Conservation (phyloP, 176 grass and related monocot species). For the Raddia distichophylla region DNA sequence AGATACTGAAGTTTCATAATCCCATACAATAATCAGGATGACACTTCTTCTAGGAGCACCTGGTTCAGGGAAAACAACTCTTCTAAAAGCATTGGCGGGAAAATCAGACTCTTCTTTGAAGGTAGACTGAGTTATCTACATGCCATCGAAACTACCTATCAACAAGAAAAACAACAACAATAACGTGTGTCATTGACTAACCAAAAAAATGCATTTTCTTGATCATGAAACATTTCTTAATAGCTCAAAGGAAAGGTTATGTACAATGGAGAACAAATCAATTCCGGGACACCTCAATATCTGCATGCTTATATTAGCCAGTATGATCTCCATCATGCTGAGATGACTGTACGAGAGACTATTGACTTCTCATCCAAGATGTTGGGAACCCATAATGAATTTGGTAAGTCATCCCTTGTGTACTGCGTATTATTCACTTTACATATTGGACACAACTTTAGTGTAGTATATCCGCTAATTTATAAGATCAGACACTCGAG, state of each 20-base stretch:
- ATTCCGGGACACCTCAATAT: conserved; percentile 57
- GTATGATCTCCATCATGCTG: conserved; percentile 89
- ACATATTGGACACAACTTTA: neutral
- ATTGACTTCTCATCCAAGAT: conserved; percentile 76
- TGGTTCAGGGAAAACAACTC: conserved; percentile 87
- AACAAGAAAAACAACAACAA: neutral
- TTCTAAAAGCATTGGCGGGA: conserved; percentile 78
- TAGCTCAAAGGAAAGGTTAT: conserved; percentile 65
- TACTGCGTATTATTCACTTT: neutral
- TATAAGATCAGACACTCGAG: conserved; percentile 35
- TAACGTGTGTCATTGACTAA: conserved; percentile 18
- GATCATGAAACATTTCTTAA: conserved; percentile 21
- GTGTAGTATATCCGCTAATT: neutral
- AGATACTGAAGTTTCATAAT: conserved; percentile 18
- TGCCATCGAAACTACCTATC: conserved; percentile 18
- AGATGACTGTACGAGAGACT: conserved; percentile 90
- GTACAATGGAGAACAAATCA: conserved; percentile 71
- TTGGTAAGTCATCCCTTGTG: conserved; percentile 55
- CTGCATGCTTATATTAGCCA: conserved; percentile 84
- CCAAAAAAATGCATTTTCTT: conserved; percentile 27
- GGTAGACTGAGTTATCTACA: conserved; percentile 49
- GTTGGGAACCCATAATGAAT: conserved; percentile 71
- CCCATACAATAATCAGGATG: conserved; percentile 61
- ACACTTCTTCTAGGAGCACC: conserved; percentile 95
- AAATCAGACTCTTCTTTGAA: conserved; percentile 66